These are phyloP conservation scores for Podila horticola DNA, from an alignment of 192 early-diverging fungal genomes.

Conservation along the genomic window DNA sequence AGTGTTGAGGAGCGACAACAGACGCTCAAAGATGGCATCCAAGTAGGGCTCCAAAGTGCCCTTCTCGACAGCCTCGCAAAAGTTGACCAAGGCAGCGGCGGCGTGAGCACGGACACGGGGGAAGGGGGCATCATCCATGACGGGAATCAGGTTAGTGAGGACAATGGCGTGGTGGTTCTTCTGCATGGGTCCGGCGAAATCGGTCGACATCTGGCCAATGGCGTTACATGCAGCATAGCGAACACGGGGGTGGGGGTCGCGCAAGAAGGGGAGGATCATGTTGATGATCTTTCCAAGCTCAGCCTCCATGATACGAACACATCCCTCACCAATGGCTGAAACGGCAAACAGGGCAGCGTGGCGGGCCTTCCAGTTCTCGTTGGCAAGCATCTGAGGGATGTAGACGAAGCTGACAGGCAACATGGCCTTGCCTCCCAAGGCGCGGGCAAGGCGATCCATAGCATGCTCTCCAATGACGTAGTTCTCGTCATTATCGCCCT, in stretches of 20 bases:
- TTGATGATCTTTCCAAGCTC: constrained; percentile 84
- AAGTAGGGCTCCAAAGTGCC: constrained; percentile 86
- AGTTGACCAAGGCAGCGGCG: constrained; percentile 97
- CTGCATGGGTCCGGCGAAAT: constrained; percentile 88
- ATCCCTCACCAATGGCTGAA: constrained; percentile 97
- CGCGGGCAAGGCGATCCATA: constrained; percentile 90
- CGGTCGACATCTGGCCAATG: constrained; percentile 97
- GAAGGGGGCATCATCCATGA: constrained; percentile 74
- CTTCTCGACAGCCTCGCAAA: constrained; percentile 89
- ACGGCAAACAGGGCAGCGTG: constrained; percentile 96
- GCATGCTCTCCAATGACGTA: constrained; percentile 92
- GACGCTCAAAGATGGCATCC: constrained; percentile 86
- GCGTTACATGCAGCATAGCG: constrained; percentile 96
- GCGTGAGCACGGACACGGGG: constrained; percentile 92
- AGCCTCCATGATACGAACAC: constrained; percentile 88
- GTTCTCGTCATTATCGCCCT: constrained; percentile 88
- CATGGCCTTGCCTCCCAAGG: constrained; percentile 87
- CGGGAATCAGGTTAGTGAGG: constrained; percentile 81
- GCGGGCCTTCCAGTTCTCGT: constrained; percentile 85
- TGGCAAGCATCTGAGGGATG: constrained; percentile 89
- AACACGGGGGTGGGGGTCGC: constrained; percentile 93
- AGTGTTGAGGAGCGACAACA: constrained; percentile 85
- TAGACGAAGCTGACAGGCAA: constrained; percentile 86
- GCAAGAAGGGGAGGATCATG: constrained; percentile 81
- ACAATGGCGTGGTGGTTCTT: constrained; percentile 73